phyloP scores from a whole-genome alignment of 192 early-diverging fungal genomes.

The Oehlia diaphana region DNA sequence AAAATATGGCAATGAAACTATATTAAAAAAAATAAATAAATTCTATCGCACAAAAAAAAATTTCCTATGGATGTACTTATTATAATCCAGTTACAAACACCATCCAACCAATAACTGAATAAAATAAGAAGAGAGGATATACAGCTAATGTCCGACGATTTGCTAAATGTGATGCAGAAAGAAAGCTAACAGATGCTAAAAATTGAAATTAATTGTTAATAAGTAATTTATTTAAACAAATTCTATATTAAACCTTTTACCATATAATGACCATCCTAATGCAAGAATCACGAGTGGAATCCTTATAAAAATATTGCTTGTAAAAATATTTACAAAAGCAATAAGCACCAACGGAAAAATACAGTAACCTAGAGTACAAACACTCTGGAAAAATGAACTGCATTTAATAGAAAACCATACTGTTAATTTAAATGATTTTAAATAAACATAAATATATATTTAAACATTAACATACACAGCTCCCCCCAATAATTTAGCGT shows the following conservation, averaged over 20 bases:
- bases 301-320: slow-evolving; percentile 65
- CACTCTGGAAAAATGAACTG: slow-evolving; percentile 95
- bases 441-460: background rate
- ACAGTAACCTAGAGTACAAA: slow-evolving; percentile 97
- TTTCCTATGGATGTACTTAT: too few species aligned
- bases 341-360: slow-evolving; percentile 89
- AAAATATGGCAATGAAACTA: too few species aligned
- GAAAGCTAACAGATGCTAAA: slow-evolving; percentile 87
- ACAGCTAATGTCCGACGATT: slow-evolving; percentile 85
- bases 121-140: slow-evolving; percentile 95
- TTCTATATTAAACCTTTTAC: slow-evolving; percentile 39
- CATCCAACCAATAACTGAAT: slow-evolving; percentile 94
- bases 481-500: slow-evolving; percentile 93
- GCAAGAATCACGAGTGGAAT: slow-evolving; percentile 72
- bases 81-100: slow-evolving; percentile 63
- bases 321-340: slow-evolving; percentile 70
- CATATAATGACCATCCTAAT: slow-evolving; percentile 87
- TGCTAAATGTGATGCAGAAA: slow-evolving; percentile 82
- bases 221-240: slow-evolving; percentile 4
- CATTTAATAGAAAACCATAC: background rate
- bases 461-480: slow-evolving; percentile 63
- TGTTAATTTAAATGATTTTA: background rate
- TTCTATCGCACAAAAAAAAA: too few species aligned
- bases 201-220: background rate
- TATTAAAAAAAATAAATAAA: too few species aligned